Evolutionary conservation across 2,329 filamentous ascomycete genomes (phyloP).

Genomic region (Paracorniculantispora psalliotae): DNA sequence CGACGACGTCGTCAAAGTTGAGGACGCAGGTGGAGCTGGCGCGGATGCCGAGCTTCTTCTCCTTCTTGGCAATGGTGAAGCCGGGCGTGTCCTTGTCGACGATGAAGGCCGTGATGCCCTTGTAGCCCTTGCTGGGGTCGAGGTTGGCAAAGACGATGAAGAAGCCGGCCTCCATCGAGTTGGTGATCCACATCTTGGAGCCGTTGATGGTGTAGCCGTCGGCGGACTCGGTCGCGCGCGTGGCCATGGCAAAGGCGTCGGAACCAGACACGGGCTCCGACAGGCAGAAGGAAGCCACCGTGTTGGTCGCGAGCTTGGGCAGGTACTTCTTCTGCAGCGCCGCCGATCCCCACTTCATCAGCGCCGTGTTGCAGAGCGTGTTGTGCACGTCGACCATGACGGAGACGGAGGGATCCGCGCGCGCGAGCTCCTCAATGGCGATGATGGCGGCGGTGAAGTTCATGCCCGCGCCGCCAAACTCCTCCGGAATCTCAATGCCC

Average conservation of each 20-base stretch:
- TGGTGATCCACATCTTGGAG: slow-evolving; percentile 99
- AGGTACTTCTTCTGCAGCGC: slow-evolving; percentile 80
- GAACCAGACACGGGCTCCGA: slow-evolving; percentile 91
- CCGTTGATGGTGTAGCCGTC: slow-evolving; percentile 84
- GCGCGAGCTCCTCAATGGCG: slow-evolving; percentile 92
- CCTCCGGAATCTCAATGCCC: slow-evolving; percentile 95
- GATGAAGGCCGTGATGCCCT: slow-evolving; percentile 93
- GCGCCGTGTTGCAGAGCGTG: slow-evolving; percentile 90
- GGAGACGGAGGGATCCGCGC: slow-evolving; percentile 89
- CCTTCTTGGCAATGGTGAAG: slow-evolving; percentile 97
- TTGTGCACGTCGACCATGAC: slow-evolving; percentile 98
- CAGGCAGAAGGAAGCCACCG: slow-evolving; percentile 87
- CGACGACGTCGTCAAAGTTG: slow-evolving; percentile 93
- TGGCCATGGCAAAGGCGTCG: slow-evolving; percentile 92
- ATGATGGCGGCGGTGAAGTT: slow-evolving; percentile 97
- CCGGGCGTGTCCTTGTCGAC: slow-evolving; percentile 86
- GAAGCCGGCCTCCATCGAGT: slow-evolving; percentile 86
- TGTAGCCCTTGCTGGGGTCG: slow-evolving; percentile 87
- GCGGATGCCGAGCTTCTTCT: slow-evolving; percentile 98
- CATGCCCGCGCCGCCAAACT: slow-evolving; percentile 95
- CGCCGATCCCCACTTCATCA: slow-evolving; percentile 77
- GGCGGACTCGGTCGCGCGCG: slow-evolving; percentile 78
- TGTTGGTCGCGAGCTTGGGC: slow-evolving; percentile 83
- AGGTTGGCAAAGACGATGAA: slow-evolving; percentile 99
- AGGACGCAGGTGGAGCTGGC: slow-evolving; percentile 95